Evolutionary conservation across 2,329 filamentous ascomycete species (phyloP).

Genomic region (Orbilia quercus): DNA sequence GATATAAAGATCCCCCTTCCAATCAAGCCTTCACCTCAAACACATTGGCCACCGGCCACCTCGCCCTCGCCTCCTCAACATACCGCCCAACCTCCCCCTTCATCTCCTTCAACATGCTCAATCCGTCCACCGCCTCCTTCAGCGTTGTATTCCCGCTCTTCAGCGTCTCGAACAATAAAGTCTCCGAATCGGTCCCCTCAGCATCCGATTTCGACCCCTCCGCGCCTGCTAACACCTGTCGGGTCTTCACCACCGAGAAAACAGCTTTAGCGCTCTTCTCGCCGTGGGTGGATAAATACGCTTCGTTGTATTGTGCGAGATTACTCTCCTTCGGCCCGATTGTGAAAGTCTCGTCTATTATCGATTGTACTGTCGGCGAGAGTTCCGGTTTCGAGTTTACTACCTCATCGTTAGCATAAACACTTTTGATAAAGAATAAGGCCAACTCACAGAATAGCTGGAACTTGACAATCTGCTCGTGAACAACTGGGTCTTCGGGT

Average conservation of each 20-base stretch:
- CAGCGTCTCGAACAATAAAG: conserved; percentile 72
- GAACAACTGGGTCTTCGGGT: conserved; percentile 75
- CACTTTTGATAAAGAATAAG: conserved; percentile 6
- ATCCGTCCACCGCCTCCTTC: conserved; percentile 70
- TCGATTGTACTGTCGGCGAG: conserved; percentile 50
- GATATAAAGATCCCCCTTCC: neutral
- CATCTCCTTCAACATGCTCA: conserved; percentile 68
- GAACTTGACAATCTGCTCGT: conserved; percentile 79
- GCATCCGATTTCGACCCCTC: conserved; percentile 25
- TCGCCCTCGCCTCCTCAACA: conserved; percentile 66
- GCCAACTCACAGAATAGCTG: conserved; percentile 62
- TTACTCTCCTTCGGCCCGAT: conserved; percentile 75
- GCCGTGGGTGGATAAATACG: conserved; percentile 28
- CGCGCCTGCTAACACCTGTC: conserved; percentile 18
- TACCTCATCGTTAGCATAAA: conserved; percentile 37
- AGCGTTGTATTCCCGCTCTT: conserved; percentile 67
- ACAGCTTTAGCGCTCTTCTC: conserved; percentile 66
- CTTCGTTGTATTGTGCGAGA: conserved; percentile 71
- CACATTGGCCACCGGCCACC: conserved; percentile 68
- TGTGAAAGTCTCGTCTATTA: conserved; percentile 69
- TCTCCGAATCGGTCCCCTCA: conserved; percentile 64
- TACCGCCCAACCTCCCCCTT: conserved; percentile 61
- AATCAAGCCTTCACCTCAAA: conserved; percentile 47
- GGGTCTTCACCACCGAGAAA: conserved; percentile 65
- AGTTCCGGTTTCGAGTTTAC: conserved; percentile 59